Base-by-base conservation (phyloP, 371 early-diverging fungal genomes). In the Basidiobolus heterosporus region DNA sequence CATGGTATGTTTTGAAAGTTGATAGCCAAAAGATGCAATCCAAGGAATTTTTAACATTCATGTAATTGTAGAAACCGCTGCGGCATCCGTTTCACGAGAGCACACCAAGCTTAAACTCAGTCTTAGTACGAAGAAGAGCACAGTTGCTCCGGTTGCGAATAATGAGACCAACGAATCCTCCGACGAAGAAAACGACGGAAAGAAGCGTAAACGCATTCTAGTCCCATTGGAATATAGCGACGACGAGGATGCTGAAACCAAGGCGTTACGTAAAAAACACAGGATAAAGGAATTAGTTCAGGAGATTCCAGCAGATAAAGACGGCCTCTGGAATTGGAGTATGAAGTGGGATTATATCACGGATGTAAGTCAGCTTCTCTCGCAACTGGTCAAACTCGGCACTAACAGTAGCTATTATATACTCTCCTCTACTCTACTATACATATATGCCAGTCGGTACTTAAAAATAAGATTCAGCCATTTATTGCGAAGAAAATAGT, bases 281-380 rank as follows among this genome's bases (percentile, higher is more conserved):
- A 70, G 68, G 41, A 64, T 82, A 16, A 76, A 79, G 53, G 73
- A 70, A 1, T 56, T 87, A 20, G 74, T 85, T 41, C 70, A 67
- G 36, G 61, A 66, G 23, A 80, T 90, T 55, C 88, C 88, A n/a
- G 72, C 82, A 1, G 85, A 79, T n/a, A 65, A 75, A 41, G 69
- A 78, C 16, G 80, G 74, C 1, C 51, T 90, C 41, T 84, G 78
- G 74, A 67, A 50, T 0, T 90, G 83, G 78, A 49, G 61, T 15
- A 70, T 90, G 11, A 73, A 77, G 47, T 90, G 87, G 88, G 72
- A 83, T 38, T 71, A 69, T 51, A 45, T 86, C 45, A 72, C 78
- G 44, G 78, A 80, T 47, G 84, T 82, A 57, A 62, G 59, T 23
- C 9, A 38, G 30, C 1, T 15, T 30, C 14, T 41, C 41, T 3